Evolutionary conservation across 2,329 filamentous ascomycete genomes (phyloP), one percentile per base, ranked within the genome.

Genomic region (Apiospora hydei): DNA sequence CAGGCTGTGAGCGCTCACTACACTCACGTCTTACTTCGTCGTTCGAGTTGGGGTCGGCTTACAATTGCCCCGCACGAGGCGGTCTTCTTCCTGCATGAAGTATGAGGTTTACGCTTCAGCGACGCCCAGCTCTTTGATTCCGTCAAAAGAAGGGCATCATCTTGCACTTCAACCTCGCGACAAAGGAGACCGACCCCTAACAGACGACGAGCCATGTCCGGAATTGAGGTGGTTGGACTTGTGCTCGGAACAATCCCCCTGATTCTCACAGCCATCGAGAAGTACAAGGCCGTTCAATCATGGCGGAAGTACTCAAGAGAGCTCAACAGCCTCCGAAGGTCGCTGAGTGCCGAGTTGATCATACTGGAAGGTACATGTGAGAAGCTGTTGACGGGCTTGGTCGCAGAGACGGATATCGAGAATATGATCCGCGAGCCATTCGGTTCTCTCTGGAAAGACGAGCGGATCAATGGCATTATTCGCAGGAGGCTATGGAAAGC

Each of bases 331-430:
- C 75, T 82, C 2, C 74, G 76, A 4, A 70, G 71, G 0, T 74
- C 73, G 0, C 72, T 82, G 3, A 69, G 73, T 4, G 81, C 76
- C 0, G 80, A 82, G 44, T 61, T 73, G 1, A 72, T 73, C 3
- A 80, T 77, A 16, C 53, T 81, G 0, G 72, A 77, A 4, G 81
- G 82, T 57, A 77, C 80, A 8, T 82, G 76, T 46, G 74, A 81
- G 26, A 78, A 78, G 13, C 76, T 83, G 0, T 38, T 64, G 16
- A 41, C 18, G 16, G 57, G 57, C 3, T 3, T 64, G 1, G 57
- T 64, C 0, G 57, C 34, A 13, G 57, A 64, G 3, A 64, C 57
- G 34, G 57, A 41, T 5, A 64, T 64, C n/a, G 57, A 64, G 4
- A 41, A 21, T 0, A 64, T 64, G 57, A 64, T 64, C 30, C 57